Evolutionary conservation across 2,329 filamentous ascomycete genomes (phyloP).

Genomic region (Curvularia sp.): DNA sequence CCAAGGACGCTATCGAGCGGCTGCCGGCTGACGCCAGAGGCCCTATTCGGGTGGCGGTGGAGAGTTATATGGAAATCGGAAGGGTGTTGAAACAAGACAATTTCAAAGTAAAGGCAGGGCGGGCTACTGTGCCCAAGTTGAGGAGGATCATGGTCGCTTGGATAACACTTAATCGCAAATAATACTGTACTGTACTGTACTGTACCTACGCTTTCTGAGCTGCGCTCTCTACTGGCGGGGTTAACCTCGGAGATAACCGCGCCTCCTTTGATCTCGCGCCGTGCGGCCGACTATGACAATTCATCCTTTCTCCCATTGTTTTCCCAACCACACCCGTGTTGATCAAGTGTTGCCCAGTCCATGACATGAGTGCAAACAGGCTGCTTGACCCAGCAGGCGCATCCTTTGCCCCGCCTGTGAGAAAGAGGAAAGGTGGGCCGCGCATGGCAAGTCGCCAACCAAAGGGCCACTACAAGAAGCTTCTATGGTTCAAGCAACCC

Average conservation of each 20-base stretch:
- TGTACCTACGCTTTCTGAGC: background rate
- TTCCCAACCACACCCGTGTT: slow-evolving; percentile 3
- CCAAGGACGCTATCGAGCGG: slow-evolving; percentile 64
- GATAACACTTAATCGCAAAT: slow-evolving; percentile 57
- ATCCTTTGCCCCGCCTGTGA: slow-evolving; percentile 25
- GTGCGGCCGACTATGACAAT: slow-evolving; percentile 1
- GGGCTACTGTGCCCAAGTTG: slow-evolving; percentile 57
- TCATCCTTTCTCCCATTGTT: background rate
- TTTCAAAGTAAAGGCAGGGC: slow-evolving; percentile 54
- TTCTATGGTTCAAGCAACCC: slow-evolving; percentile 97
- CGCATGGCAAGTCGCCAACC: slow-evolving; percentile 71
- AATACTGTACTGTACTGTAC: too few relatives aligned
- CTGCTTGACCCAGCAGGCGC: slow-evolving; percentile 24
- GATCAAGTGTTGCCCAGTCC: background rate
- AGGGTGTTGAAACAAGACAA: slow-evolving; percentile 62
- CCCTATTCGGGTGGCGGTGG: slow-evolving; percentile 72
- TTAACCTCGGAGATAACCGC: slow-evolving; percentile 9
- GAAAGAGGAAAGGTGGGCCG: slow-evolving; percentile 60
- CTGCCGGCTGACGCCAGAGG: slow-evolving; percentile 67
- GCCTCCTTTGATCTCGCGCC: slow-evolving; percentile 3
- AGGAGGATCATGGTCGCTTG: slow-evolving; percentile 65
- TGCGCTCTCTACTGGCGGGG: background rate
- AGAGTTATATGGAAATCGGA: slow-evolving; percentile 80
- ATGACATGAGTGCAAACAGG: slow-evolving; percentile 23
- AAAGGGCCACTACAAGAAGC: slow-evolving; percentile 87